Evolutionary conservation across 1,284 basidiomycete genomes (phyloP), one percentile per base, ranked within the genome.

Genomic region (Trichosporon coremiiforme): DNA sequence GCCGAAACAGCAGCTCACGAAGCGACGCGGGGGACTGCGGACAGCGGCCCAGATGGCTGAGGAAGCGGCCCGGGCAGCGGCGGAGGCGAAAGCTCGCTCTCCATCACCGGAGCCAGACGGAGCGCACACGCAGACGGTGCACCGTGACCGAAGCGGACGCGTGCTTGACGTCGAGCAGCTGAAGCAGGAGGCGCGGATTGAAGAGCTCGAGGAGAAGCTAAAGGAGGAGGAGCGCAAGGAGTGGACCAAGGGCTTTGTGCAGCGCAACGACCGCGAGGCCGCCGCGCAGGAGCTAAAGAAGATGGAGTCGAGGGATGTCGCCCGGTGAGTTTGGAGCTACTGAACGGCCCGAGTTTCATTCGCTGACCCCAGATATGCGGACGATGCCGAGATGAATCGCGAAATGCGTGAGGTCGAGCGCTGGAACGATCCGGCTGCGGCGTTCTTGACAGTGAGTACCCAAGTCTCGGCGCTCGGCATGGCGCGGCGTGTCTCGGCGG

Each of bases 361-460:
- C 25, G 67, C 71, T 76, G 65, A 75, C 66, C 1, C 41, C 70
- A 86, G 85, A 68, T 87, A 88, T 74, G 91, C 87, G 1, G 91
- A 97, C 75, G 97, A 99, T 82, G 86, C 83, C 68, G 90, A 91
- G 0, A 85, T 98, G 79, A 98, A 98, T 78, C 89, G 89, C 67
- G 90, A 93, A 70, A 83, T 92, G 81, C 92, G 89, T 81, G 87
- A 90, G 9, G 88, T 90, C 73, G 90, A 93, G 50, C 83, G 93
- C 22, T 96, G 94, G 92, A 95, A 98, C 79, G 96, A 99, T 83
- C 96, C 96, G 10, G 95, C 95, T 0, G 91, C 93, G 2, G 90
- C 90, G 8, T 99, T 99, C 84, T 82, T 98, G 71, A 92, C 92
- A 64, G 95, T 95, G 73, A 77, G 90, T 85, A 25, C 25, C 36